phyloP scores from a whole-genome alignment of 306 rosid genomes.

The Quercus gilva region DNA sequence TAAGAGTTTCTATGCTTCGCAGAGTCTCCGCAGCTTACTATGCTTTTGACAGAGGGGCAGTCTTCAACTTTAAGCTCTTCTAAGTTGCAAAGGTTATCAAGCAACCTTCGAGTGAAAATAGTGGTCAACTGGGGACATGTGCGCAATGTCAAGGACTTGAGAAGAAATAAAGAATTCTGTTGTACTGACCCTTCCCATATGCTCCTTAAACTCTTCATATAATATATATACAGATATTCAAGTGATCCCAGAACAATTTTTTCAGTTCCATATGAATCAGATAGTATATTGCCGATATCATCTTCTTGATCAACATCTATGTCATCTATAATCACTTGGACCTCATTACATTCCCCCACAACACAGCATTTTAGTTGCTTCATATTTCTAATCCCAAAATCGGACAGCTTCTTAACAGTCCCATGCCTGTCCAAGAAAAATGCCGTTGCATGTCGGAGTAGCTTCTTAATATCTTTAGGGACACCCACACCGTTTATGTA shows the following conservation, averaged over 20 bases:
- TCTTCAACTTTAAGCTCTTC: constrained; percentile 11
- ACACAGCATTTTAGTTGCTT: not conserved
- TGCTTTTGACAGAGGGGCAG: constrained; percentile 15
- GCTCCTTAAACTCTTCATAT: constrained; percentile 32
- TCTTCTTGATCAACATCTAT: no score
- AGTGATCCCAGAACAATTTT: not conserved
- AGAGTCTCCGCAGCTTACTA: not conserved
- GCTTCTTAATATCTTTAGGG: not conserved
- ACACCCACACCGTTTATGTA: not conserved
- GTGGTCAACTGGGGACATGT: constrained; percentile 26
- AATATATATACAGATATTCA: constrained; percentile 2
- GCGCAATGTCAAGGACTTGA: constrained; percentile 15
- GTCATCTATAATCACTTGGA: not conserved
- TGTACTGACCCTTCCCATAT: constrained; percentile 1
- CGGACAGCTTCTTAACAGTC: constrained; percentile 12
- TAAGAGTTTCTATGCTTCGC: not conserved
- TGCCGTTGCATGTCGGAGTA: not conserved
- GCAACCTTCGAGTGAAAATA: not conserved
- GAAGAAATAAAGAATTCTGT: not conserved
- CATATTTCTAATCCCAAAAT: not conserved
- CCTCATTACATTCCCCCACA: constrained; percentile 28
- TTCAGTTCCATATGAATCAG: no score
- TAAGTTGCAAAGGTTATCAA: not conserved
- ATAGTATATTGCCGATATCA: no score
- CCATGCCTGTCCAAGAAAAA: constrained; percentile 23